Base-by-base conservation (phyloP, 805 yeast genomes). In the Candida boleticola region DNA sequence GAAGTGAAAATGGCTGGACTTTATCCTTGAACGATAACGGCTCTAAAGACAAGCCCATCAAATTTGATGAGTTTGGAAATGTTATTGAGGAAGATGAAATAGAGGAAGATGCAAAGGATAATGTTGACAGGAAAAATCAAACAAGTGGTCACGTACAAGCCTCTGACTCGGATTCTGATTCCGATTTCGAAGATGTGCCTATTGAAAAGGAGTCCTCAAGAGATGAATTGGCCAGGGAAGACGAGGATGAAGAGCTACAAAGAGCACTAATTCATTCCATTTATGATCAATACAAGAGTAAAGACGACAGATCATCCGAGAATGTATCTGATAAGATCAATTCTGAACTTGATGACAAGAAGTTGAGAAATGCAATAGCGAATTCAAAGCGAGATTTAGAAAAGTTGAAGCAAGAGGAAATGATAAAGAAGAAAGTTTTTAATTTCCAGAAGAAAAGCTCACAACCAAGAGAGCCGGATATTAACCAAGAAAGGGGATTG, bases 1-100 rank as follows among this genome's bases (percentile, higher is more conserved):
- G 83, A 49, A 85, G 83, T 30, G 87, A 83, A 9, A 83, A 81
- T 49, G 97, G 97, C 0, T 90, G 93, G 87, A 79, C 89, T 0
- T 61, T 90, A 35, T 79, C 92, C 0, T 64, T 90, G 29, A 70
- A 67, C 26, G 47, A 41, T 6, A 67, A 68, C 13, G 77, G 76
- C 1, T 62, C 63, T 10, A 51, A 50, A 0, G 55, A 60, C 0
- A 72, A 74, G 35, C 82, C 89, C 0, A 76, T 82, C 37, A 61
- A 65, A 3, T 39, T 82, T 13, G 84, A 76, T 45, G 76, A 68
- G n/a, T 60, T 58, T 5, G 70, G 52, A 11, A 52, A 55, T 7
- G 55, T 49, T 17, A 33, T 47, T 2, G 41, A 31, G 20, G 42
- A 29, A 20, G 36, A 29, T 20, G 41, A 38, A 19, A 31, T 10